A percentile compares a stretch with the other conserved stretches of the same genome.
phyloP scores from a whole-genome alignment of 78 protist species.

The Speleostelium caveatum region DNA sequence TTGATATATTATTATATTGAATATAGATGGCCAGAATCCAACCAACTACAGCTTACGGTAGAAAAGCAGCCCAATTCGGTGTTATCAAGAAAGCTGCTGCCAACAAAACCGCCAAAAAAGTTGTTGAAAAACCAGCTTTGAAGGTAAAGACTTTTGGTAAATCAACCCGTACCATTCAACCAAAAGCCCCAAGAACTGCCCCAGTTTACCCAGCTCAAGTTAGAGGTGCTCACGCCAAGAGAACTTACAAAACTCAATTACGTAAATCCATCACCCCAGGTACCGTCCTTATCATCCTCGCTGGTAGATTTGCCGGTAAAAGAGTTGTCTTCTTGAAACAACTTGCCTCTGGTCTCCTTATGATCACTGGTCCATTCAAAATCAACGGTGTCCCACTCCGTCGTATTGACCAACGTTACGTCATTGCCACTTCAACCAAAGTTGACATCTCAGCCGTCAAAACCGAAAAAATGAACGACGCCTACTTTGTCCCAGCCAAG shows the following conservation, averaged over 20 bases:
- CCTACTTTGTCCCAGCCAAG: constrained; percentile 70
- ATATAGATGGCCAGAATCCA: too few relatives aligned
- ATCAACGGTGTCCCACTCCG: constrained; percentile 99
- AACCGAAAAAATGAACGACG: constrained; percentile 81
- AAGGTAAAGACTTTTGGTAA: constrained; percentile 25
- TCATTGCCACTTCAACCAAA: constrained; percentile 98
- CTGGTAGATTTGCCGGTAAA: constrained; percentile 97
- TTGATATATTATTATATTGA: too few relatives aligned
- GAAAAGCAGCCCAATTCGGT: too few relatives aligned
- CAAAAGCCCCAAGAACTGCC: constrained; percentile 13
- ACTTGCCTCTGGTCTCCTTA: constrained; percentile 94
- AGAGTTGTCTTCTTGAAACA: constrained; percentile 97
- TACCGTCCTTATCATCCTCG: constrained; percentile 96
- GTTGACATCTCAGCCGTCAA: constrained; percentile 86
- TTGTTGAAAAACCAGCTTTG: constrained; percentile 1
- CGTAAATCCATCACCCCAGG: constrained; percentile 95
- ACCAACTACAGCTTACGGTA: too few relatives aligned
- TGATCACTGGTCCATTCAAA: constrained; percentile 98
- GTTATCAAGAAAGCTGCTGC: too few relatives aligned
- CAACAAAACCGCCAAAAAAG: constrained; percentile 39
- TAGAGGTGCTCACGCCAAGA: constrained; percentile 5
- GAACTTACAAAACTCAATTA: constrained; percentile 64
- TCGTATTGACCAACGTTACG: constrained; percentile 97
- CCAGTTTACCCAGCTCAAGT: constrained; percentile 51
- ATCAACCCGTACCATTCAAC: constrained; percentile 39